Conservation (phyloP, 208 protist species). For the Trypanosoma conorhini region DNA sequence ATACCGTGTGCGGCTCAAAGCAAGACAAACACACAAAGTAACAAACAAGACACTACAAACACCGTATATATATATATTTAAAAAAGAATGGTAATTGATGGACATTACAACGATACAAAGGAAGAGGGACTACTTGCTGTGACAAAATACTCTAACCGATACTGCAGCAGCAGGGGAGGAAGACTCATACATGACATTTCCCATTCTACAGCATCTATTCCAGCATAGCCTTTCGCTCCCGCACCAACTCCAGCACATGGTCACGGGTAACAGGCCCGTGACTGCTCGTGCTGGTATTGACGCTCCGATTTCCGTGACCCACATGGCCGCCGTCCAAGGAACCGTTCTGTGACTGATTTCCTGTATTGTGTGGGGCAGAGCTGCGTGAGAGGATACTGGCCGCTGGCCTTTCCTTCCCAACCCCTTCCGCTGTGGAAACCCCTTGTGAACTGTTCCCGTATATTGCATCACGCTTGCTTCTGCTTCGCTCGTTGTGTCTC, state of each 20-base stretch:
- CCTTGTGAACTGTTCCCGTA: neutral
- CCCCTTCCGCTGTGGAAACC: neutral
- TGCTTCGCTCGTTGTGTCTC: neutral
- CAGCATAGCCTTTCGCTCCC: conserved; percentile 30
- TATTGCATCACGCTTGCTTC: neutral
- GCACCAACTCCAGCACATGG: conserved; percentile 27
- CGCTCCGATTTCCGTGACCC: neutral
- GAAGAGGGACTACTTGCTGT: neutral
- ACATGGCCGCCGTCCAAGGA: neutral
- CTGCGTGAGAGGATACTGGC: conserved; percentile 6
- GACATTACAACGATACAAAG: conserved; percentile 20
- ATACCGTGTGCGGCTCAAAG: neutral
- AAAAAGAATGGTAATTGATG: neutral
- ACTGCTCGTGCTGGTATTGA: neutral
- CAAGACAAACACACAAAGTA: neutral
- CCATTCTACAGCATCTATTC: conserved; percentile 11
- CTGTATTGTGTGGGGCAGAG: conserved; percentile 5
- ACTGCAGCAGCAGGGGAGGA: neutral
- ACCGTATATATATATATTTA: conserved; percentile 1
- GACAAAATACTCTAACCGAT: neutral
- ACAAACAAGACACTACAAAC: neutral
- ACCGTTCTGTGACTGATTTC: neutral
- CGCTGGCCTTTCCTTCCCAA: neutral
- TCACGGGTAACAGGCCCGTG: conserved; percentile 25
- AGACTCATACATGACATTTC: neutral